phyloP scores from a whole-genome alignment of 352 stramenopile species.

The Chrysophaeum taylorii region DNA sequence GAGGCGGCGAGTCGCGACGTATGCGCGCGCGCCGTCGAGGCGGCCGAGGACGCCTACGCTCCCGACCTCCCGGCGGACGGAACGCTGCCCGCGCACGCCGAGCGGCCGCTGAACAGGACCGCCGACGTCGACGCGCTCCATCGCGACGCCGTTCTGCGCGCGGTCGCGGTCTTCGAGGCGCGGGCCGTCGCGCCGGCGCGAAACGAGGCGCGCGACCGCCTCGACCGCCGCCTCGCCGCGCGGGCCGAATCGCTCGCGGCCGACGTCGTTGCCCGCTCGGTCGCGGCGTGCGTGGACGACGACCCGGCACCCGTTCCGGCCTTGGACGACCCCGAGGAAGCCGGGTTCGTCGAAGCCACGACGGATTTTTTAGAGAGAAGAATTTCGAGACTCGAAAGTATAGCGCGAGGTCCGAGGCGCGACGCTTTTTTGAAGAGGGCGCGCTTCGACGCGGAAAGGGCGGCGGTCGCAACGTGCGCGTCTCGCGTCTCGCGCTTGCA shows the following conservation, averaged over 20 bases:
- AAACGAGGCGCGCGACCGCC: neutral
- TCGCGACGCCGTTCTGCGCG: neutral
- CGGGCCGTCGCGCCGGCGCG: neutral
- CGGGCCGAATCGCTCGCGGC: neutral
- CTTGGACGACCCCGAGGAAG: neutral
- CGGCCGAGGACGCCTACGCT: neutral
- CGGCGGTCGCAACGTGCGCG: neutral
- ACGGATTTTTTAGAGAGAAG: no score
- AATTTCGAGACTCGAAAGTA: no score
- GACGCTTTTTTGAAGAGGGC: no score
- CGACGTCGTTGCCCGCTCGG: neutral
- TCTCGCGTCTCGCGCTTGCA: no score
- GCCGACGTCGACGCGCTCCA: neutral
- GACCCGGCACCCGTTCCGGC: no score
- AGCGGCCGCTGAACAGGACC: no score
- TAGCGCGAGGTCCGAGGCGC: no score
- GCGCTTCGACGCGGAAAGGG: neutral
- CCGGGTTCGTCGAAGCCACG: neutral
- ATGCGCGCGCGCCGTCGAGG: neutral
- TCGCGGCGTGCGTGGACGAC: neutral
- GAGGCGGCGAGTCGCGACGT: conserved; percentile 1
- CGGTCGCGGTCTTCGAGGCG: neutral
- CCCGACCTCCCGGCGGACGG: neutral
- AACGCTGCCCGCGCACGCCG: no score
- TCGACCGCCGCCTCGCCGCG: neutral